Conservation (phyloP, 1,284 basidiomycete species). For the Pyrrhoderma noxium region DNA sequence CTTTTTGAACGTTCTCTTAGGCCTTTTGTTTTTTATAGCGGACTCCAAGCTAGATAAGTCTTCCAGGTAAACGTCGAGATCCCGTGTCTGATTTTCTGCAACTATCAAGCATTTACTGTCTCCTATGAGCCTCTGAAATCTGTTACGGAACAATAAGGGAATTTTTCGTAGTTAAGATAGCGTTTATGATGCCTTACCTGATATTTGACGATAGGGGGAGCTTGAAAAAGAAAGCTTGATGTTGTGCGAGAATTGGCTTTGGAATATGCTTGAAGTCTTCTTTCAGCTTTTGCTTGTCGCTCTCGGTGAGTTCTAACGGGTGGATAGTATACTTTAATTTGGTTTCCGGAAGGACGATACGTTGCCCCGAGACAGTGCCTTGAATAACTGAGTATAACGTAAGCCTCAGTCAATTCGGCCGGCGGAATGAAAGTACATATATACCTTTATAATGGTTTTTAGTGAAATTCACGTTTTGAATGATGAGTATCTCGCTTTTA, state of each 20-base stretch:
- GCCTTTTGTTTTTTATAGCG: slow-evolving; percentile 24
- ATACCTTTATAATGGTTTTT: no score
- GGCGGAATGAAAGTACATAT: no score
- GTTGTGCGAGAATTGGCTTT: slow-evolving; percentile 25
- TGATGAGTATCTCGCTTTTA: no score
- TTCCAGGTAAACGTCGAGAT: slow-evolving; percentile 36
- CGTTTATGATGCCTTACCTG: no score
- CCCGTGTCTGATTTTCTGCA: slow-evolving; percentile 28
- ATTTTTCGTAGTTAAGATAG: no score
- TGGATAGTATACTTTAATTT: slow-evolving; percentile 30
- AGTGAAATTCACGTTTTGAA: no score
- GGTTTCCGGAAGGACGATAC: slow-evolving; percentile 23
- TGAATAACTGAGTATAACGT: no score
- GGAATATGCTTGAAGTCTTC: slow-evolving; percentile 33
- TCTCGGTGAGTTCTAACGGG: slow-evolving; percentile 32
- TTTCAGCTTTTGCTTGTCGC: slow-evolving; percentile 37
- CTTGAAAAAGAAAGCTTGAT: slow-evolving; percentile 26
- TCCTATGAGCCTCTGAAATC: slow-evolving; percentile 32
- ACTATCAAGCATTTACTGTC: slow-evolving; percentile 37
- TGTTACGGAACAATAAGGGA: slow-evolving; percentile 21
- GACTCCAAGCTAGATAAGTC: slow-evolving; percentile 25
- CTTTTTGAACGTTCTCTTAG: slow-evolving; percentile 31
- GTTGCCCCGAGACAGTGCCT: not conserved
- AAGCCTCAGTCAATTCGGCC: no score
- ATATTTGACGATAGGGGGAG: slow-evolving; percentile 24